phyloP scores from a whole-genome alignment of 2,329 filamentous ascomycete species.

The Pseudocercospora cruenta region DNA sequence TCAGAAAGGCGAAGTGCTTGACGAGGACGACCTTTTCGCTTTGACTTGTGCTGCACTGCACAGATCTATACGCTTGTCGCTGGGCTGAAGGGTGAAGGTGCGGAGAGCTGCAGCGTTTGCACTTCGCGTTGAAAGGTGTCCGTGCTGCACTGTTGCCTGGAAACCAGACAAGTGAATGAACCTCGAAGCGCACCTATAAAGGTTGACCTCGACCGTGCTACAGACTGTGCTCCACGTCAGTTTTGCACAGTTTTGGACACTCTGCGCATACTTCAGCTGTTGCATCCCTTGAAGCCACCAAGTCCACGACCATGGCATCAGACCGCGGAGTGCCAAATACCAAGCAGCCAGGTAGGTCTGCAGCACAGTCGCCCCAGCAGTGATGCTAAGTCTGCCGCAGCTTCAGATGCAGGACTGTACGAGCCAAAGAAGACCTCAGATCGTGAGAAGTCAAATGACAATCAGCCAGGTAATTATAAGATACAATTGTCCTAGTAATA shows the following conservation, averaged over 20 bases:
- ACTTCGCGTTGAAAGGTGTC: not conserved
- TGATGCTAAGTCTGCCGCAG: not conserved
- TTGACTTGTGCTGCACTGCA: conserved; percentile 32
- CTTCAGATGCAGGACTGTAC: not conserved
- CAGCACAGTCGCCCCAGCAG: not conserved
- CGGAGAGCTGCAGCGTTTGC: not conserved
- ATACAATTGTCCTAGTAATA: not conserved
- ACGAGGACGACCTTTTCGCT: conserved; percentile 23
- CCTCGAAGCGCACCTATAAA: not conserved
- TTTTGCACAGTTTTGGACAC: not conserved
- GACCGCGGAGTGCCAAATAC: not conserved
- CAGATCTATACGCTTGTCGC: conserved; percentile 33
- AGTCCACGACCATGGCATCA: not conserved
- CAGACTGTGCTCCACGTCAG: not conserved
- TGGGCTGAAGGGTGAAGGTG: conserved; percentile 21
- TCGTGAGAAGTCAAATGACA: not conserved
- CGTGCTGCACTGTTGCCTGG: not conserved
- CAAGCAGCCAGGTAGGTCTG: not conserved
- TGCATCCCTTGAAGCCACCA: not conserved
- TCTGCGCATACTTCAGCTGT: not conserved
- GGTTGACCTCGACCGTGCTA: not conserved
- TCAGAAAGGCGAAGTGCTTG: conserved; percentile 6
- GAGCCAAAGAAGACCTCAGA: not conserved
- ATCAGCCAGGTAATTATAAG: not conserved
- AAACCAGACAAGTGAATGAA: not conserved